Conservation (phyloP, 2,329 filamentous ascomycete species). For the Xylariaceae sp. region DNA sequence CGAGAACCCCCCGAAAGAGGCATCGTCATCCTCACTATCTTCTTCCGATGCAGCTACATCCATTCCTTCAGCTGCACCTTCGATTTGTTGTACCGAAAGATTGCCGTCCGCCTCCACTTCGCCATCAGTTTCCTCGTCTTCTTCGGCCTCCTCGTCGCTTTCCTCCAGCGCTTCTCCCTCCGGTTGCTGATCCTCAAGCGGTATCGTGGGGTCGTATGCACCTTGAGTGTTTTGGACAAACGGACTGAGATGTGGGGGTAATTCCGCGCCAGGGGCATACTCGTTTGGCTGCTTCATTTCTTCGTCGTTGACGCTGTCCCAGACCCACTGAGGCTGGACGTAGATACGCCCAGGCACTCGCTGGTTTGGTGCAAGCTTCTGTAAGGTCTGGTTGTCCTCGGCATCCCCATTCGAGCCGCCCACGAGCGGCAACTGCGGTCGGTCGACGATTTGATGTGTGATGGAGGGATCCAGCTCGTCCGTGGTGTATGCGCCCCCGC, state of each 20-base stretch:
- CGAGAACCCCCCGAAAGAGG: conserved; percentile 43
- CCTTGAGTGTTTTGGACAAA: conserved; percentile 86
- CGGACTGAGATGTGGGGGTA: conserved; percentile 91
- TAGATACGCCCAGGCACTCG: conserved; percentile 89
- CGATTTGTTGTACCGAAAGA: conserved; percentile 30
- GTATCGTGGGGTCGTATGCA: conserved; percentile 82
- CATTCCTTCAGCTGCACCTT: conserved; percentile 39
- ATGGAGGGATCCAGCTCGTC: conserved; percentile 82
- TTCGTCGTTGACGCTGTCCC: conserved; percentile 92
- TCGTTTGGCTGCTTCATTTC: conserved; percentile 79
- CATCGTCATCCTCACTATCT: conserved; percentile 36
- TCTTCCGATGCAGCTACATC: conserved; percentile 42
- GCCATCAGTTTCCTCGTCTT: conserved; percentile 39
- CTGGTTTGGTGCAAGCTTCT: conserved; percentile 53
- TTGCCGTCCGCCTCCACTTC: conserved; percentile 31
- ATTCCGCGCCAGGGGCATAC: conserved; percentile 80
- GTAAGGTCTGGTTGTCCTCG: conserved; percentile 55
- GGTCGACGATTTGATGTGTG: conserved; percentile 93
- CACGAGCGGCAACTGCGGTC: conserved; percentile 63
- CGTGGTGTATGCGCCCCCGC: conserved; percentile 85
- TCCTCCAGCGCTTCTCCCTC: conserved; percentile 75
- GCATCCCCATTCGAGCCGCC: conserved; percentile 40
- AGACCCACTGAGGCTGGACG: conserved; percentile 96
- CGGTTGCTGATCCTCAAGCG: conserved; percentile 79
- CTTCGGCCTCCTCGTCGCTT: conserved; percentile 48